Base-by-base conservation (phyloP, 2,329 filamentous ascomycete species). In the Nothophaeocryptopus gaeumannii region DNA sequence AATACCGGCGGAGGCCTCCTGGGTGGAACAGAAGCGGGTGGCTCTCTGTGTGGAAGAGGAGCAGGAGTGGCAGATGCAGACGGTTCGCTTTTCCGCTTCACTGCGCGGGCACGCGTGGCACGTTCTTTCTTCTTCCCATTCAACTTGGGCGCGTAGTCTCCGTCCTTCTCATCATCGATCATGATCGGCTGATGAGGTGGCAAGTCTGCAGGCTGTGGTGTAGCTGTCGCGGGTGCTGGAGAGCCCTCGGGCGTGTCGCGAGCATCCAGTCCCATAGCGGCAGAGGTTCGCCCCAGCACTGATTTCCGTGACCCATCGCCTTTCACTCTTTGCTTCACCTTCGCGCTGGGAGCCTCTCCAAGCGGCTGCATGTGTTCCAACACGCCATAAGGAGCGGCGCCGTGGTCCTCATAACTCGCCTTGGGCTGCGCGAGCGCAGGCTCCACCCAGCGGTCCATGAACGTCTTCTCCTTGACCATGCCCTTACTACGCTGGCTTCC, bases 321-420 rank as follows among this genome's bases (percentile, higher is more conserved):
- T 63, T 75, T 78, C 51, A 77, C 67, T 58, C 78, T 75, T 54
- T 75, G 74, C 71, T 83, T 82, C 58, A 83, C 74, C 65, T 82
- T 79, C 40, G 78, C 71, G 15, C 77, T 78, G 10, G 90, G 90
- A 59, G 84, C 76, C 47, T 83, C 79, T 35, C 90, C 90, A 48
- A 96, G 73, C 20, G 90, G 85, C 45, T 84, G 84, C 90, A 95
- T 95, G 62, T 85, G 85, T 69, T 88, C 85, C 51, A 95, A 75
- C 13, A 95, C 87, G 56, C 88, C 88, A 42, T 62, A 82, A 41
- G 85, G 78, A 62, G 85, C 76, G 59, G 93, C 78, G 38, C 86
- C 87, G 66, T 80, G 76, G 59, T 95, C 89, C 74, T 88, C 83
- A 66, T 85, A 95, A 66, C 86, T 92, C 9, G 90, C 77, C 39